Evolutionary conservation across 2,329 filamentous ascomycete species (phyloP), one percentile per base, ranked within the genome.

Genomic region (Pseudocercospora musae): DNA sequence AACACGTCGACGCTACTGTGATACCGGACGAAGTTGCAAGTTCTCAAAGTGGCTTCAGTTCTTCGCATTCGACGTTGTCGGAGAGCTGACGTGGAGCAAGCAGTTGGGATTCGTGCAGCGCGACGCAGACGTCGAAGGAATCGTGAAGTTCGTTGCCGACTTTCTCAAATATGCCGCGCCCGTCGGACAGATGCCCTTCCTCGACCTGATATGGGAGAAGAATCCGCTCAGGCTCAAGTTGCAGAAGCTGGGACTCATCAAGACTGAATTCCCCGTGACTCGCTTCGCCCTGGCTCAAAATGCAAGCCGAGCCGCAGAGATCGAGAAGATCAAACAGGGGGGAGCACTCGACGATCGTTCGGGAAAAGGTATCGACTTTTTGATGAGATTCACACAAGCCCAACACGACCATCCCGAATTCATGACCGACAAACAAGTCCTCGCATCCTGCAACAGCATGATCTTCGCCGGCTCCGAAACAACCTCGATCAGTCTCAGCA

Each of bases 51-150:
- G 90, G 90, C 78, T 93, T 61, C 90, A 93, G 71, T 92, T 87
- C 72, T 92, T 90, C 68, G 90, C 90, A 0, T 93, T 93, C 70
- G 90, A 93, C 71, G 89, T 92, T 13, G 92, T 92, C 65, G 89
- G 89, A 5, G 87, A 90, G 64, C 84, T 92, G 70, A 92, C 89
- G 0, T 92, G 90, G 77, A 87, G 85, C 73, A 90, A 90, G 73
- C 82, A 88, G 0, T 83, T 92, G 62, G 90, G 90, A 0, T 93
- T 93, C 67, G 77, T 93, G 1, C 89, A 93, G 74, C 83, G 84
- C 71, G 88, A 91, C 56, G 82, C 87, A 71, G 90, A 93, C 65
- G 85, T 93, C 11, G 89, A 91, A 65, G 89, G 89, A 0, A 92
- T 92, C 57, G 83, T 92, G 4, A 78, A 75, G 0, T 90, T 89